Base-by-base conservation (phyloP, 257 asterid genomes). In the Solanum sejunctum region DNA sequence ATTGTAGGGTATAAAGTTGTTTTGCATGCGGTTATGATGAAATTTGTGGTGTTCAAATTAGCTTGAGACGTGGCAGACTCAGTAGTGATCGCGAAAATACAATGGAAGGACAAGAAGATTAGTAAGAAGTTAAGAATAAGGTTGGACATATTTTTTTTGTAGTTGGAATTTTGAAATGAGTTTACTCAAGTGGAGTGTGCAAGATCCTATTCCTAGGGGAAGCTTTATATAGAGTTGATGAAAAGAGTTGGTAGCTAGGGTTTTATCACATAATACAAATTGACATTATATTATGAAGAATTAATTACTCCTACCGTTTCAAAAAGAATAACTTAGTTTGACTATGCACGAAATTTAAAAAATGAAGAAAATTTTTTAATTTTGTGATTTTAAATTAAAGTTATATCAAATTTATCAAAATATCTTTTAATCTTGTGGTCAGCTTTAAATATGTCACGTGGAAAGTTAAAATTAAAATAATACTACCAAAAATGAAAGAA, bases 1-100 rank as follows among this genome's bases (percentile, higher is more conserved):
- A 93, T 67, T 4, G 90, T 57, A 18, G 95, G 94, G 87, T 92
- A 93, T 43, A 88, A 70, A 1, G 95, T 91, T 86, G 88, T 84
- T 83, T 78, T 86, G 86, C 98, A 95, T 28, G 93, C 91, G 58
- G 83, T 54, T 8, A 75, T 66, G 82, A 93, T 90, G 92, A 92
- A 91, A 13, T 82, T 69, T 3, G 87, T 61, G 69, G 89, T 13
- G 18, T 67, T 45, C 28, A 67, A 7, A 43, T 49, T 9, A 57
- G 15, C 51, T 64, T 90, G 82, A 20, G 66, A 21, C 23, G 83
- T 39, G 69, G 41, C 41, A 13, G 88, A 71, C 13, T 36, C 12
- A 61, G 87, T 83, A 10, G 10, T 8, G 6, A 13, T 8, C 7
- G 12, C 3, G 12, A 89, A 13, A 4, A 87, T 71, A 45, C 12